These are phyloP conservation scores for Diospyros lotus DNA, from an alignment of 148 eudicot genomes.

Conservation along the genomic window DNA sequence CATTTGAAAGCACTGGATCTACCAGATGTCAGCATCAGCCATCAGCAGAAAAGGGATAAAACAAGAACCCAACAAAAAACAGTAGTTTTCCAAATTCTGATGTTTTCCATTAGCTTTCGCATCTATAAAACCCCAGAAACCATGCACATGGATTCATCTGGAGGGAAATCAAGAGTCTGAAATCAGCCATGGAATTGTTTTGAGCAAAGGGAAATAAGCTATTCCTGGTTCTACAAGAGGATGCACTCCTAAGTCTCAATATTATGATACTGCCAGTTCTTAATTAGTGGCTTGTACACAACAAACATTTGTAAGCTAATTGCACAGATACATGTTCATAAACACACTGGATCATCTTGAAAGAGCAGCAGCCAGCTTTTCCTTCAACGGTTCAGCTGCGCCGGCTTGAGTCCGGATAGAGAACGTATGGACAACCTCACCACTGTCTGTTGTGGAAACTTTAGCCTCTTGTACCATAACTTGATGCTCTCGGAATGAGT, in stretches of 20 bases:
- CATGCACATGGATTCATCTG: no score
- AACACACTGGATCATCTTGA: constrained; percentile 30
- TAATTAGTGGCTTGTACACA: neutral
- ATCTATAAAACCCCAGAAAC: no score
- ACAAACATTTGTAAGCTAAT: neutral
- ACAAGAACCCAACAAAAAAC: no score
- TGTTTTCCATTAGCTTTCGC: no score
- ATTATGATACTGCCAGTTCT: neutral
- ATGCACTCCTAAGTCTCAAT: neutral
- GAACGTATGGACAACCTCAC: constrained; percentile 81
- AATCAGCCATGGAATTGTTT: neutral
- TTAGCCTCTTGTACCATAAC: constrained; percentile 51
- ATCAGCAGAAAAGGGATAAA: no score
- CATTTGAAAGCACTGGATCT: no score
- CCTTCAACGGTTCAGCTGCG: constrained; percentile 61
- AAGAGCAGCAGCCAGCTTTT: constrained; percentile 56
- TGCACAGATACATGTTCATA: constrained; percentile 2
- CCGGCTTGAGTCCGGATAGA: constrained; percentile 52
- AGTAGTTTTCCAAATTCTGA: no score
- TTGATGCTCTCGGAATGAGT: constrained; percentile 61
- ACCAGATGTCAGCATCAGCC: no score
- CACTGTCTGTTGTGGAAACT: constrained; percentile 47
- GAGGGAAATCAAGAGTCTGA: no score
- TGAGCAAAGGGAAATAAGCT: neutral
- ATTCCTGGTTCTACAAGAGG: neutral